Percentiles rank a stretch among this genome's conserved stretches.
These are phyloP conservation scores for Paramecium caudatum DNA, from an alignment of 73 alveolate genomes.

Conservation along the genomic window DNA sequence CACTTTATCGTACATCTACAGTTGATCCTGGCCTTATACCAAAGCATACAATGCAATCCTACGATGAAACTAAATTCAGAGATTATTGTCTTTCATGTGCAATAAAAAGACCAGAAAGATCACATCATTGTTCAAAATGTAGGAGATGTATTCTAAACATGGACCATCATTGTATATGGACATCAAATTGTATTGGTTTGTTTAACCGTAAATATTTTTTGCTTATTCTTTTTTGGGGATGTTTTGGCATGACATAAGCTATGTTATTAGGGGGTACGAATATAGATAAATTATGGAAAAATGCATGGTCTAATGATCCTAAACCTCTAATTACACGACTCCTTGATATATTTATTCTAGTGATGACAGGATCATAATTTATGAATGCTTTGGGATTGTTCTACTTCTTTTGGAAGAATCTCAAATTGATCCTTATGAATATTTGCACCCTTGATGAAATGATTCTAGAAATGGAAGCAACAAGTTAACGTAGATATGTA, in stretches of 20 bases:
- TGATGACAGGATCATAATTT: not conserved
- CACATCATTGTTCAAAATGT: slow-evolving; percentile 84
- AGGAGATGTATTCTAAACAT: slow-evolving; percentile 79
- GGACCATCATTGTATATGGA: slow-evolving; percentile 90
- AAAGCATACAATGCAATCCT: not conserved
- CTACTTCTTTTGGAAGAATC: slow-evolving; percentile 16
- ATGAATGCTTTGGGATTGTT: not conserved
- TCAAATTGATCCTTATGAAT: not conserved
- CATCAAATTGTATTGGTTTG: slow-evolving; percentile 82
- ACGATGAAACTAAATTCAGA: slow-evolving; percentile 51
- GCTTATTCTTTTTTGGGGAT: slow-evolving; percentile 76
- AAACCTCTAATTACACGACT: too few species aligned
- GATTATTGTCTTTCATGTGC: slow-evolving; percentile 74
- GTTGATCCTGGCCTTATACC: slow-evolving; percentile 54
- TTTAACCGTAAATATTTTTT: slow-evolving; percentile 78
- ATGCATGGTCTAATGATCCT: not conserved
- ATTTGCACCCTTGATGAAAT: slow-evolving; percentile 34
- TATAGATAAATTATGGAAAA: not conserved
- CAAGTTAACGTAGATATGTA: not conserved
- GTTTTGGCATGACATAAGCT: slow-evolving; percentile 38
- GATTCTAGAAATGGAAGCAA: not conserved
- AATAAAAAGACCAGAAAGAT: slow-evolving; percentile 81
- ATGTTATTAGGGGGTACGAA: slow-evolving; percentile 56
- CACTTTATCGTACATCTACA: not conserved
- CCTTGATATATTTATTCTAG: too few species aligned